Base-by-base conservation (phyloP, 306 rosid genomes). In the Rubus idaeus region DNA sequence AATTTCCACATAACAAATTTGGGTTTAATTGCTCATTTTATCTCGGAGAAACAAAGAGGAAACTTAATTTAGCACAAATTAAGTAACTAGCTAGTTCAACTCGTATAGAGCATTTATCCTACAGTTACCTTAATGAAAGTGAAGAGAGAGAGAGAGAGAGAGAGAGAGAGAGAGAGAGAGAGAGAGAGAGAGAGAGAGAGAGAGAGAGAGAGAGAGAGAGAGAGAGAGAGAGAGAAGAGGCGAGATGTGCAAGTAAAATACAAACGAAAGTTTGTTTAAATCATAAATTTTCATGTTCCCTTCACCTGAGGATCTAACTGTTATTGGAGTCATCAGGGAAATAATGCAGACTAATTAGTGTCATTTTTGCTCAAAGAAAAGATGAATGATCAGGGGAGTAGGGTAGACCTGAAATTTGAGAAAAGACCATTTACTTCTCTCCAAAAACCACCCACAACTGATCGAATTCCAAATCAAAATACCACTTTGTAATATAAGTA, bases 261-360 rank as follows among this genome's bases (percentile, higher is more conserved):
- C 26, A 21, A 46, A 52, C 37, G 45, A 20, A 4, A 16, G 1
- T 50, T 16, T 30, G 10, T 26, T 44, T 55, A 61, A 46, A 67
- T 51, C 10, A 17, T 40, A 44, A n/a, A 74, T 17, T 70, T 49
- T 79, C 60, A 75, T 77, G 56, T 74, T 62, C 55, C 30, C 16
- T 49, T 52, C 70, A 65, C 16, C 49, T 18, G 47, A 26, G 21
- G 4, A 30, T 64, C 70, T 61, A 39, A 75, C 83, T 78, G 78
- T 71, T 50, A 70, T 73, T 75, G 78, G 86, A 81, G 78, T 79
- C 81, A 70, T 77, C 67, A 65, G 71, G 52, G 76, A 79, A 83
- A 84, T 88, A 69, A 83, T 90, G 86, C 50, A 77, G 75, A 77
- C 80, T 71, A 78, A 63, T 2, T 62, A 12, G 20, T 56, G 23